A percentile compares a stretch with the other conserved stretches of the same genome.
phyloP scores from a whole-genome alignment of 495 filamentous ascomycete genomes.

The Rhizodiscina lignyota region DNA sequence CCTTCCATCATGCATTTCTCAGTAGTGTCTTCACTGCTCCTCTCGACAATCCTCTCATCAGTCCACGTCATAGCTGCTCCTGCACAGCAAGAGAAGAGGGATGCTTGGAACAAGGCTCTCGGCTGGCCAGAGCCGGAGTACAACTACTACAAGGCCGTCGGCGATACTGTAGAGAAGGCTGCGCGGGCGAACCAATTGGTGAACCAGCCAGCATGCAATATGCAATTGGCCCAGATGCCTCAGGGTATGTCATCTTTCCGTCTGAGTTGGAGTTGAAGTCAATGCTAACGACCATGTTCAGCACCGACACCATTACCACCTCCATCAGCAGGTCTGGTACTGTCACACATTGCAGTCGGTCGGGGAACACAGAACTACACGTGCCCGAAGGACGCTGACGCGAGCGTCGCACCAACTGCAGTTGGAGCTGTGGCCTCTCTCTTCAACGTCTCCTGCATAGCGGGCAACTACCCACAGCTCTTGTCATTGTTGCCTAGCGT shows the following conservation, averaged over 20 bases:
- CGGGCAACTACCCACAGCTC: slow-evolving; percentile 45
- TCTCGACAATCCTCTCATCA: too few species aligned
- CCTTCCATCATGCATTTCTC: too few species aligned
- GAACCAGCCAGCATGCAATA: neutral
- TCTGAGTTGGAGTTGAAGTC: too few species aligned
- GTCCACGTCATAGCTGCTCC: too few species aligned
- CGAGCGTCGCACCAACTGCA: slow-evolving; percentile 36
- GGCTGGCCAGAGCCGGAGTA: slow-evolving; percentile 7
- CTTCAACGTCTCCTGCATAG: slow-evolving; percentile 74
- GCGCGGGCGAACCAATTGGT: neutral
- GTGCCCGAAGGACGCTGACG: slow-evolving; percentile 44
- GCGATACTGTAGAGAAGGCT: neutral
- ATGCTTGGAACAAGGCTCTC: too few species aligned
- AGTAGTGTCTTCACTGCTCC: too few species aligned
- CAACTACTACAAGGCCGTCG: neutral
- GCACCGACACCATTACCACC: slow-evolving; percentile 18
- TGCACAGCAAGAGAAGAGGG: too few species aligned
- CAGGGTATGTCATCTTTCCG: neutral
- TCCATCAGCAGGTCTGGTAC: slow-evolving; percentile 35
- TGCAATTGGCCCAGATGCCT: neutral
- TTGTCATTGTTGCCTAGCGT: slow-evolving; percentile 35
- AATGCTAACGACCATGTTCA: neutral
- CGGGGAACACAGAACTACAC: slow-evolving; percentile 90
- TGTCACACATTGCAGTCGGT: slow-evolving; percentile 69
- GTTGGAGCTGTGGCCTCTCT: slow-evolving; percentile 70